Conservation (phyloP, 495 filamentous ascomycete species). For the Podospora tetraspora region DNA sequence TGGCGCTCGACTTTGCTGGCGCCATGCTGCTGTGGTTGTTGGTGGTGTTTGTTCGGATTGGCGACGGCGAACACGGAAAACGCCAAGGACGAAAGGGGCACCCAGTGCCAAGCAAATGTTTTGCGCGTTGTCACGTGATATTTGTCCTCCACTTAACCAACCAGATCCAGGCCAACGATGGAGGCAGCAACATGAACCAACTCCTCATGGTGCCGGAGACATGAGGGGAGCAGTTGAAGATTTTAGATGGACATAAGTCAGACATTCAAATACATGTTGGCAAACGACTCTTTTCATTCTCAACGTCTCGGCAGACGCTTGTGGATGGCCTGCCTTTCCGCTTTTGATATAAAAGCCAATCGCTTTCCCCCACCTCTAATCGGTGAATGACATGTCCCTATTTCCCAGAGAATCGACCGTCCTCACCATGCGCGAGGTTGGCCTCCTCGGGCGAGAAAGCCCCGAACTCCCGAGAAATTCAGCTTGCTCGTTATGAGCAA, state of each 20-base stretch:
- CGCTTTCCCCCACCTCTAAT: not conserved
- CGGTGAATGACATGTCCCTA: not conserved
- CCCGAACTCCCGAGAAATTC: not conserved
- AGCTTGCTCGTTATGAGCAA: not conserved
- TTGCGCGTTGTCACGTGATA: constrained; percentile 19
- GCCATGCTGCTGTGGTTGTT: constrained; percentile 1
- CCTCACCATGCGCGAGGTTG: not conserved
- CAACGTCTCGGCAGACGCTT: not conserved
- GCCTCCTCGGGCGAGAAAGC: not conserved
- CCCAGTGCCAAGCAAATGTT: not conserved
- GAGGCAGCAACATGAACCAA: not conserved
- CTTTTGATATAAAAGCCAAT: constrained; percentile 1
- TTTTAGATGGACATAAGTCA: not conserved
- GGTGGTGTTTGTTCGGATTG: not conserved
- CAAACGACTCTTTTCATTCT: not conserved
- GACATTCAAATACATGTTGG: not conserved
- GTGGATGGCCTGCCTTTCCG: not conserved
- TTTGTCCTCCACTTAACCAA: not conserved
- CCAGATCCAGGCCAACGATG: not conserved
- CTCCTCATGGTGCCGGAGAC: not conserved
- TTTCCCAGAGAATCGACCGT: not conserved
- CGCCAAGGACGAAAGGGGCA: not conserved
- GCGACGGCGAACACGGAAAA: not conserved
- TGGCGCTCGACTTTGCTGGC: constrained; percentile 1
- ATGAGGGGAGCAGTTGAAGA: not conserved